phyloP scores from a whole-genome alignment of 208 protist genomes.

The Leishmania braziliensis region DNA sequence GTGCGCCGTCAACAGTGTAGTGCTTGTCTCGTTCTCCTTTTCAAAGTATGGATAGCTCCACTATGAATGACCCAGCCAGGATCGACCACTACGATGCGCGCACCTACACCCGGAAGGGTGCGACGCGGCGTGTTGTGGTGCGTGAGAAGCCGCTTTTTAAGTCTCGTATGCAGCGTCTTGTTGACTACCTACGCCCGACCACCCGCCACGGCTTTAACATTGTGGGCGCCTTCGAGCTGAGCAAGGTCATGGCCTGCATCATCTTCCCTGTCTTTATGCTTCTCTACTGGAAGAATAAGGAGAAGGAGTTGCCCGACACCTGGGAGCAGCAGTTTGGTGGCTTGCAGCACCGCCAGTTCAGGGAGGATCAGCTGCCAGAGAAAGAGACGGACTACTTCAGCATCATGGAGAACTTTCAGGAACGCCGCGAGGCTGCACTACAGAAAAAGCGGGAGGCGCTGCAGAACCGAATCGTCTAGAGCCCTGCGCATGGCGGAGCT shows the following conservation, averaged over 20 bases:
- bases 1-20: neutral
- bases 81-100: slow-evolving; percentile 76
- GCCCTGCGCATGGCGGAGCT: slow-evolving; percentile 5
- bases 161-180: slow-evolving; percentile 69
- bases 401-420: slow-evolving; percentile 83
- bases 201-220: slow-evolving; percentile 66
- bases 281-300: slow-evolving; percentile 76
- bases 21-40: too few species aligned
- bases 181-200: slow-evolving; percentile 63
- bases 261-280: slow-evolving; percentile 80
- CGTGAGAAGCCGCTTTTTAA: slow-evolving; percentile 82
- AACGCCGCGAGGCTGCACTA: slow-evolving; percentile 66
- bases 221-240: slow-evolving; percentile 65
- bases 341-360: slow-evolving; percentile 76
- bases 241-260: slow-evolving; percentile 81
- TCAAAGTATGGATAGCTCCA: neutral
- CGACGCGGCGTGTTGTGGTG: slow-evolving; percentile 67
- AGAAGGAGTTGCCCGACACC: slow-evolving; percentile 71
- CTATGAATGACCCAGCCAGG: slow-evolving; percentile 46
- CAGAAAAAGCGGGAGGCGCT: slow-evolving; percentile 61
- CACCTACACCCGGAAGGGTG: slow-evolving; percentile 61
- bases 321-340: slow-evolving; percentile 84
- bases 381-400: slow-evolving; percentile 79
- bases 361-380: slow-evolving; percentile 64
- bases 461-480: slow-evolving; percentile 34